Evolutionary conservation across 352 stramenopile species (phyloP).

Genomic region (Thalassiosira hispida): DNA sequence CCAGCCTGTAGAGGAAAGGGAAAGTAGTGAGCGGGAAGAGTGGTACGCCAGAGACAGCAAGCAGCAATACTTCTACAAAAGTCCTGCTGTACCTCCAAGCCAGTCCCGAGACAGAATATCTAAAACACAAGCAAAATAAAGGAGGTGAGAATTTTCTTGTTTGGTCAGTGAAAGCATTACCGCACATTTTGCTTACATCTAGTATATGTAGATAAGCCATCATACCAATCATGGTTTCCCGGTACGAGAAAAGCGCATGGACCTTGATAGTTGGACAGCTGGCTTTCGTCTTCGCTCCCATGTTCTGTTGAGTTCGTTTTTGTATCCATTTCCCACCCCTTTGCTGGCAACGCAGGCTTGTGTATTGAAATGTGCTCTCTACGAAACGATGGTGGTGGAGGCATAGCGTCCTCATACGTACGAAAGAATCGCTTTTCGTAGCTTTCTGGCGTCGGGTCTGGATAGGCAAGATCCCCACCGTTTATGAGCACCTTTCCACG

Average conservation of each 20-base stretch:
- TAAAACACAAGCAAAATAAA: no score
- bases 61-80: no score
- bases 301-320: constrained; percentile 13
- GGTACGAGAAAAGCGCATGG: constrained; percentile 52
- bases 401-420: constrained; percentile 94
- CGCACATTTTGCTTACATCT: constrained; percentile 72
- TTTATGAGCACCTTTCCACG: constrained; percentile 90
- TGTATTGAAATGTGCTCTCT: constrained; percentile 89
- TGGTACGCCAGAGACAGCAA: no score
- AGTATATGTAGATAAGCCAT: constrained; percentile 92
- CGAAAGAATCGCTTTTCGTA: constrained; percentile 92
- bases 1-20: constrained; percentile 71
- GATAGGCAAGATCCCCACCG: constrained; percentile 92
- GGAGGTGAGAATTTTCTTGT: no score
- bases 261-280: constrained; percentile 26
- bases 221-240: constrained; percentile 94
- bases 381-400: constrained; percentile 88
- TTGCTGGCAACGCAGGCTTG: constrained; percentile 82
- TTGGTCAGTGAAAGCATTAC: no score
- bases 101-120: constrained; percentile 89
- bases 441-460: constrained; percentile 87
- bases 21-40: no score
- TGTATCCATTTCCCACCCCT: constrained; percentile 46
- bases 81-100: constrained; percentile 86
- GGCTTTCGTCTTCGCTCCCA: constrained; percentile 13